A percentile compares a stretch with the other conserved stretches of the same genome.
Conservation (phyloP, 1,284 basidiomycete genomes). For the Macrocystidia cucumis region DNA sequence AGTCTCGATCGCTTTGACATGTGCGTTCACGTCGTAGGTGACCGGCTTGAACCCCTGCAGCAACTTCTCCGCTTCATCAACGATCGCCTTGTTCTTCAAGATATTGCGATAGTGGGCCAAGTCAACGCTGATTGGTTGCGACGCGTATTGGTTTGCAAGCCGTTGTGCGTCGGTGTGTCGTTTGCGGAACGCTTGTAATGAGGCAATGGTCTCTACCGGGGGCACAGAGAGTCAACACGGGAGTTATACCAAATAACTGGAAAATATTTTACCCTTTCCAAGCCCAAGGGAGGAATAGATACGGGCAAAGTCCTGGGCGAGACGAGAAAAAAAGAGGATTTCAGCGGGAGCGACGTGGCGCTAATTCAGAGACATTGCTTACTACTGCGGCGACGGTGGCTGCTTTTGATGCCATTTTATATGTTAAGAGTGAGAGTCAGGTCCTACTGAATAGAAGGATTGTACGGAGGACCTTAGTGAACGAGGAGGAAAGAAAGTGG, state of each 20-base stretch:
- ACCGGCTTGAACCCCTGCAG: constrained; percentile 91
- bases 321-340: constrained; percentile 13
- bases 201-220: constrained; percentile 73
- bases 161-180: constrained; percentile 88
- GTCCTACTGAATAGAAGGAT: constrained; percentile 9
- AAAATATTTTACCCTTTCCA: constrained; percentile 67
- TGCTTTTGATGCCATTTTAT: constrained; percentile 87
- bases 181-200: constrained; percentile 95
- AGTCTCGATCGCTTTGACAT: constrained; percentile 93
- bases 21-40: constrained; percentile 89
- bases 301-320: constrained; percentile 87
- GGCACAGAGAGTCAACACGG: no score
- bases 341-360: constrained; percentile 7
- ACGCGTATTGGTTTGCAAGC: constrained; percentile 59
- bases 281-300: constrained; percentile 88
- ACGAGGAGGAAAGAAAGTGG: constrained; percentile 12
- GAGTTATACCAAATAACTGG: neutral
- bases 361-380: constrained; percentile 46
- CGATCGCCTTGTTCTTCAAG: constrained; percentile 89
- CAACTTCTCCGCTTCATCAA: constrained; percentile 90
- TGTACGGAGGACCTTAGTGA: constrained; percentile 3
- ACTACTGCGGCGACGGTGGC: constrained; percentile 72
- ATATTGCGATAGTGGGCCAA: constrained; percentile 87
- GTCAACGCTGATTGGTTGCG: constrained; percentile 80
- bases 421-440: no score